Conservation (phyloP, 164 flowering plant genomes). For the Chimonanthus praecox region DNA sequence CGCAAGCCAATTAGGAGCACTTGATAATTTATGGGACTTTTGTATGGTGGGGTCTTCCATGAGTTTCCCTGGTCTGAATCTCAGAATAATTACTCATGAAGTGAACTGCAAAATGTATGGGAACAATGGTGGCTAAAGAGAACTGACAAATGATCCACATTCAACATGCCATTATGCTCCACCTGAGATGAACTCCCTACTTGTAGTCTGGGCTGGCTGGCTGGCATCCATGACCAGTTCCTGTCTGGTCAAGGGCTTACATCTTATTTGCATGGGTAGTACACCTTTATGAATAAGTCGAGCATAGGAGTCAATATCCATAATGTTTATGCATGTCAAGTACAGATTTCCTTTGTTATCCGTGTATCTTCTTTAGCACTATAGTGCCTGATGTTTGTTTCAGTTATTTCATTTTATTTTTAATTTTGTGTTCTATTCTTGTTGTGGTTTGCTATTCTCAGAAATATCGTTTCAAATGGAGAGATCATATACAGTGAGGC, state of each 20-base stretch:
- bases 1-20: neutral
- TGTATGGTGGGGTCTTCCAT: neutral
- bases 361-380: neutral
- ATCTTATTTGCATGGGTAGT: neutral
- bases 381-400: neutral
- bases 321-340: neutral
- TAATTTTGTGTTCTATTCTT: neutral
- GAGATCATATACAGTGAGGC: constrained; percentile 28
- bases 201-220: neutral
- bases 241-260: neutral
- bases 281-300: neutral
- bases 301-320: neutral
- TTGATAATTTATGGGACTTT: neutral
- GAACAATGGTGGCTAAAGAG: neutral
- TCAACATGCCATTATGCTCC: neutral
- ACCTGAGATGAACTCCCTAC: neutral
- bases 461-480: constrained; percentile 47
- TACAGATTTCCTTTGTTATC: neutral
- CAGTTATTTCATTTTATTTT: neutral
- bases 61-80: neutral
- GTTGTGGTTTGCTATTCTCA: constrained; percentile 16
- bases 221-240: no score
- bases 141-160: neutral
- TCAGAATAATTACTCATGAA: neutral
- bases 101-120: neutral